phyloP scores from a whole-genome alignment of 192 early-diverging fungal species.

The Entophlyctis helioformis region DNA sequence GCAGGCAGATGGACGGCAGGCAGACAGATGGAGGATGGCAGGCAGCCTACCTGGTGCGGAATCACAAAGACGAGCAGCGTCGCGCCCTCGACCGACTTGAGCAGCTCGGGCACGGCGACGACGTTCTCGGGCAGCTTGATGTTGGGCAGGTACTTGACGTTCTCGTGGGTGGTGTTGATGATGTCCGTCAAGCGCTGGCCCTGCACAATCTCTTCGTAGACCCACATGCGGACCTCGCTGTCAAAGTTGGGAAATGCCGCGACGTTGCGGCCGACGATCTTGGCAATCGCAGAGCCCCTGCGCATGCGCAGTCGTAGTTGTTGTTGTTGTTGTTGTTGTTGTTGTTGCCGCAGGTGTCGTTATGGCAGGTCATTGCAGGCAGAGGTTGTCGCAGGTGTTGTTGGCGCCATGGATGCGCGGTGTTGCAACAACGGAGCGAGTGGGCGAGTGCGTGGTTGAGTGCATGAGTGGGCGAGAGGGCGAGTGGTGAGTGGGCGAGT shows the following conservation, averaged over 20 bases:
- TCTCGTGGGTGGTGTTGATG: conserved; percentile 90
- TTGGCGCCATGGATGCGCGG: not conserved
- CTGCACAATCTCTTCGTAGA: conserved; percentile 84
- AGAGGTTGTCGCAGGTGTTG: not conserved
- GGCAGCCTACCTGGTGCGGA: conserved; percentile 63
- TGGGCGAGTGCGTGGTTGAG: not conserved
- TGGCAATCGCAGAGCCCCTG: conserved; percentile 88
- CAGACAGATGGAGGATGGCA: not conserved
- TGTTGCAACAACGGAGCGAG: not conserved
- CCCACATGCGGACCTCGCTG: conserved; percentile 82
- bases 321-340: too few relatives aligned
- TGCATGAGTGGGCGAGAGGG: not conserved
- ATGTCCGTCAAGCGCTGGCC: conserved; percentile 81
- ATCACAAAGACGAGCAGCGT: conserved; percentile 91
- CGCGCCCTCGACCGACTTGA: conserved; percentile 65
- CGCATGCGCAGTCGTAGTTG: too few relatives aligned
- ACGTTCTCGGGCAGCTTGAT: conserved; percentile 77
- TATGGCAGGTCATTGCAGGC: not conserved
- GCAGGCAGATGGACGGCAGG: too few relatives aligned
- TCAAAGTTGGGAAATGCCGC: conserved; percentile 55
- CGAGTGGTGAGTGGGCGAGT: not conserved
- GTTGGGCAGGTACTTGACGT: conserved; percentile 66
- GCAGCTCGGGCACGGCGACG: conserved; percentile 70
- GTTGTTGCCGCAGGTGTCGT: too few relatives aligned
- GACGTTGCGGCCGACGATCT: conserved; percentile 84